phyloP scores from a whole-genome alignment of 108 stramenopile genomes.

The Pseudonitzschia pungens region DNA sequence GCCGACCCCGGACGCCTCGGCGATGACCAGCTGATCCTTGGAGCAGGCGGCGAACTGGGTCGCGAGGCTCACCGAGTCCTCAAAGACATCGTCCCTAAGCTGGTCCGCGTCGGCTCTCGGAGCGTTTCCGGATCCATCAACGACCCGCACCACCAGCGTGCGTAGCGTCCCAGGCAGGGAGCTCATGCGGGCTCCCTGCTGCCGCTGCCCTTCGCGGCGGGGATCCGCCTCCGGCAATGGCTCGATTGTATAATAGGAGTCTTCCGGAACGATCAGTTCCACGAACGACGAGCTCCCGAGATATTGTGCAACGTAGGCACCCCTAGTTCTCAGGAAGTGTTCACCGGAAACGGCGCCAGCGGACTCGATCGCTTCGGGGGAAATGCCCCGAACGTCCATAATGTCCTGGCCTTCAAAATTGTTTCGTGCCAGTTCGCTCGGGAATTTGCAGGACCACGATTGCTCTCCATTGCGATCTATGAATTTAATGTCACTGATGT shows the following conservation, averaged over 20 bases:
- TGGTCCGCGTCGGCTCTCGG: background rate
- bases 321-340: background rate
- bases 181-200: background rate
- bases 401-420: background rate
- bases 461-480: background rate
- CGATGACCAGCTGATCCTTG: slow-evolving; percentile 1
- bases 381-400: background rate
- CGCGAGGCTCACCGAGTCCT: background rate
- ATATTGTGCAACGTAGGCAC: background rate
- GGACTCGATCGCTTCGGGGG: background rate
- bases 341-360: background rate
- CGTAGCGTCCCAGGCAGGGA: background rate
- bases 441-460: background rate
- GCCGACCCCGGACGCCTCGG: background rate
- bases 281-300: background rate
- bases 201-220: background rate
- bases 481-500: slow-evolving; percentile 4
- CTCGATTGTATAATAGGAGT: background rate
- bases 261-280: background rate
- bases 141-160: slow-evolving; percentile 12
- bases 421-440: background rate
- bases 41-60: slow-evolving; percentile 12
- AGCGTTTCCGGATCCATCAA: background rate
- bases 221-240: background rate
- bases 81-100: slow-evolving; percentile 7